phyloP scores from a whole-genome alignment of 2,329 filamentous ascomycete genomes.

The Penicillium sp. region DNA sequence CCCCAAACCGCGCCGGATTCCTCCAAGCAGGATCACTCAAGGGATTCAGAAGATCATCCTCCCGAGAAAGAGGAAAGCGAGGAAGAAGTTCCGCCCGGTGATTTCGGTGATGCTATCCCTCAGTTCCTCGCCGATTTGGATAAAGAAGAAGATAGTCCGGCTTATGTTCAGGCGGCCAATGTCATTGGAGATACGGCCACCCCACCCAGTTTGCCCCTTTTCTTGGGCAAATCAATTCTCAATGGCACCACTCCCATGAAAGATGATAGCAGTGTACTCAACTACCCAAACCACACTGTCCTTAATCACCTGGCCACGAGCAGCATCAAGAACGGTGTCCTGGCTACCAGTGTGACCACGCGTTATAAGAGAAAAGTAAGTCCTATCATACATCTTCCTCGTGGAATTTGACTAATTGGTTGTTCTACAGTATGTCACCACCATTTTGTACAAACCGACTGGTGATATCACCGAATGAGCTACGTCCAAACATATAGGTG shows the following conservation, averaged over 20 bases:
- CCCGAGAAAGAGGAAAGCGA: slow-evolving; percentile 48
- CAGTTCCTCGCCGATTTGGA: slow-evolving; percentile 83
- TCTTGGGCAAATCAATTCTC: slow-evolving; percentile 89
- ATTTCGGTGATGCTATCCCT: slow-evolving; percentile 74
- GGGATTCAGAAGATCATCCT: slow-evolving; percentile 17
- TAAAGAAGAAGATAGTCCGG: slow-evolving; percentile 71
- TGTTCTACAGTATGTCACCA: slow-evolving; percentile 73
- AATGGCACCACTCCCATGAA: slow-evolving; percentile 91
- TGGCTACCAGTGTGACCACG: slow-evolving; percentile 96
- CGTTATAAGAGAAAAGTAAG: slow-evolving; percentile 82
- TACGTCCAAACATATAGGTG: not conserved
- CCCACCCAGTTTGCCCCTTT: slow-evolving; percentile 82
- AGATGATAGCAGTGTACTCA: slow-evolving; percentile 95
- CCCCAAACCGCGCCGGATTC: slow-evolving; percentile 45
- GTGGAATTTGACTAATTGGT: slow-evolving; percentile 8
- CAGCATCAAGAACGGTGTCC: slow-evolving; percentile 93
- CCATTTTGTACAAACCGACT: slow-evolving; percentile 94
- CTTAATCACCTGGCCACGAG: slow-evolving; percentile 95
- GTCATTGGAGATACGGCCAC: slow-evolving; percentile 77
- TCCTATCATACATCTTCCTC: not conserved
- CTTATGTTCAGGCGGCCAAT: slow-evolving; percentile 70
- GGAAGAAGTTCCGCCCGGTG: slow-evolving; percentile 56
- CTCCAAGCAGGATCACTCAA: slow-evolving; percentile 42
- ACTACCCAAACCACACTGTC: slow-evolving; percentile 95
- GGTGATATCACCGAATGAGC: slow-evolving; percentile 39